A percentile compares a stretch with the other conserved stretches of the same genome.
Conservation (phyloP, 148 eudicot genomes). For the Salicornia ramosissima region DNA sequence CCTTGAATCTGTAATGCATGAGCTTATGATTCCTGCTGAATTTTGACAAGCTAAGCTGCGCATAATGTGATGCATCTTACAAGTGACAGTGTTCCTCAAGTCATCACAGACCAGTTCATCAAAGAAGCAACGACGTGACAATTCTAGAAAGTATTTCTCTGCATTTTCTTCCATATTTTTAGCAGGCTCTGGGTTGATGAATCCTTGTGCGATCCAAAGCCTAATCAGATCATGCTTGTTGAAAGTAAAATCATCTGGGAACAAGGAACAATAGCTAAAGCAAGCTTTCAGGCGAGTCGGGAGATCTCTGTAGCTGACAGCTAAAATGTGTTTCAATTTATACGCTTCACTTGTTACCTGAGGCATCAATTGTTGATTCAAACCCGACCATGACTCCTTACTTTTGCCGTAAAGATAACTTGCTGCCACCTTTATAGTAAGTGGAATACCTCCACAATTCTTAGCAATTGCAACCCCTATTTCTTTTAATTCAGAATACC, state of each 20-base stretch:
- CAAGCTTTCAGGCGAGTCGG: conserved; percentile 24
- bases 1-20: neutral
- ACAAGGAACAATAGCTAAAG: conserved; percentile 27
- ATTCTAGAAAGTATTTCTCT: conserved; percentile 20
- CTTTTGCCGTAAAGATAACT: conserved; percentile 14
- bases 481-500: neutral
- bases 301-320: conserved; percentile 15
- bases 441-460: conserved; percentile 22
- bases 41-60: conserved; percentile 4
- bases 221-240: conserved; percentile 23
- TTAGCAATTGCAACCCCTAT: conserved; percentile 11
- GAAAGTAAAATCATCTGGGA: conserved; percentile 24
- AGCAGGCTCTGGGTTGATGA: neutral
- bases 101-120: conserved; percentile 16
- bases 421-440: conserved; percentile 25
- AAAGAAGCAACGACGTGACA: conserved; percentile 21
- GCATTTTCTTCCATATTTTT: conserved; percentile 10
- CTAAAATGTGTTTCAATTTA: conserved; percentile 2
- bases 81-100: conserved; percentile 17
- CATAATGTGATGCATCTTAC: conserved; percentile 26
- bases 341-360: neutral
- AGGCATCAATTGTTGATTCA: neutral
- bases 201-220: conserved; percentile 31
- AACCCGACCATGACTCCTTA: conserved; percentile 7
- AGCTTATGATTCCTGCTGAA: neutral